A percentile compares a stretch with the other conserved stretches of the same genome.
Evolutionary conservation across 169 alveolate species (phyloP).

Genomic region (Amoebophrya sp.): DNA sequence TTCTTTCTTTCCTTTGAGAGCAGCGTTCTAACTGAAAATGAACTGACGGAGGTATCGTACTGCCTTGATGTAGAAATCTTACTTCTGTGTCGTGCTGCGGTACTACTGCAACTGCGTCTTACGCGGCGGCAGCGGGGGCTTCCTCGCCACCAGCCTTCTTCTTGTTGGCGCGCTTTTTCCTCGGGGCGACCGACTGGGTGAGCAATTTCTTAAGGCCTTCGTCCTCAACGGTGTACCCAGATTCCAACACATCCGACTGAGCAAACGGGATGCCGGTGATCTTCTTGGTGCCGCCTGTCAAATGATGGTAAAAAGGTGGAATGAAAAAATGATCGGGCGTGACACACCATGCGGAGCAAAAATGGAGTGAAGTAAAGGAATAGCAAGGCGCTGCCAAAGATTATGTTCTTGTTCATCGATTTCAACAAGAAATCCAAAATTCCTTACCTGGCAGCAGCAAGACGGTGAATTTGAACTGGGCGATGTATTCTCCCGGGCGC

Average conservation of each 20-base stretch:
- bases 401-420: too few relatives aligned
- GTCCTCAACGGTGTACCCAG: slow-evolving; percentile 13
- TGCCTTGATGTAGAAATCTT: too few relatives aligned
- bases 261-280: slow-evolving; percentile 40
- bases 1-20: too few relatives aligned
- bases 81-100: too few relatives aligned
- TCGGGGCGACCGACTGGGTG: slow-evolving; percentile 38
- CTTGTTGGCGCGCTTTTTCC: slow-evolving; percentile 26
- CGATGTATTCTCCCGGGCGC: slow-evolving; percentile 43
- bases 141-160: neutral
- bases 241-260: slow-evolving; percentile 33
- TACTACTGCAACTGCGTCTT: too few relatives aligned
- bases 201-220: slow-evolving; percentile 38
- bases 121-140: too few relatives aligned
- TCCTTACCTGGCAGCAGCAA: slow-evolving; percentile 43
- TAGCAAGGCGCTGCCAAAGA: too few relatives aligned
- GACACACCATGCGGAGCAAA: neutral
- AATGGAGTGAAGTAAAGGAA: too few relatives aligned
- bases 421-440: too few relatives aligned
- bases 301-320: neutral
- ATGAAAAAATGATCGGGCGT: neutral
- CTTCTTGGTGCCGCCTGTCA: slow-evolving; percentile 45
- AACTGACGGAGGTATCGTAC: too few relatives aligned
- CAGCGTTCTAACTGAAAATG: too few relatives aligned
- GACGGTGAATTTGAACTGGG: slow-evolving; percentile 50